These are phyloP conservation scores for Buxus sempervirens DNA, from an alignment of 164 flowering plant species.

Conservation along the genomic window DNA sequence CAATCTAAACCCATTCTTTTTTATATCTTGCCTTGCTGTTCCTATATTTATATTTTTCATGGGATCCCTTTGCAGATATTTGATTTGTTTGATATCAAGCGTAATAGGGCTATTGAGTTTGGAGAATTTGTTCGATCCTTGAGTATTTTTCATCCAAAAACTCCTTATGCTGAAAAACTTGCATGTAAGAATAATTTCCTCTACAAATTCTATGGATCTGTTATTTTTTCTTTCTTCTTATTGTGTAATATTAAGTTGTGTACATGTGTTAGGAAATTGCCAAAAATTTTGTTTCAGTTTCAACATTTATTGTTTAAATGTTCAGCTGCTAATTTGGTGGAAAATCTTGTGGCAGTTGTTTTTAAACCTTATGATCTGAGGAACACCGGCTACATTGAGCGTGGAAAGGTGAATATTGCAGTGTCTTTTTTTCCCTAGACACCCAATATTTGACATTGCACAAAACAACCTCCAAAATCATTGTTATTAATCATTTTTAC, in stretches of 20 bases:
- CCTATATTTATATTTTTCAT: no score
- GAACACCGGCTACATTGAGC: constrained; percentile 77
- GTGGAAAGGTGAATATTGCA: constrained; percentile 55
- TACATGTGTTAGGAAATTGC: background rate
- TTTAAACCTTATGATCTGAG: constrained; percentile 70
- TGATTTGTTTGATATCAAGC: constrained; percentile 65
- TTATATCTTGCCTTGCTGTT: background rate
- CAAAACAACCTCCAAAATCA: background rate
- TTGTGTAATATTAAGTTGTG: no score
- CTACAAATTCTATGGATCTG: no score
- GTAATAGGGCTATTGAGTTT: constrained; percentile 70
- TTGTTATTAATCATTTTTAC: no score
- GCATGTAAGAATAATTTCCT: constrained; percentile 41
- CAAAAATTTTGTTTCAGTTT: no score
- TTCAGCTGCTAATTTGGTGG: background rate
- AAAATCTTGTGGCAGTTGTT: constrained; percentile 50
- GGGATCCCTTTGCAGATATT: constrained; percentile 46
- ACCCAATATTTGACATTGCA: background rate
- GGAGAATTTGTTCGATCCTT: constrained; percentile 76
- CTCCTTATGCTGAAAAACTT: constrained; percentile 58
- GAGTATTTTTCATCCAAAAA: constrained; percentile 68
- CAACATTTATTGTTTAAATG: no score
- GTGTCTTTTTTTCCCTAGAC: background rate
- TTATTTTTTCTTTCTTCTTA: background rate
- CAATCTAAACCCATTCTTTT: no score